Conservation (phyloP, 2,329 filamentous ascomycete species). For the Xylaria sp. region DNA sequence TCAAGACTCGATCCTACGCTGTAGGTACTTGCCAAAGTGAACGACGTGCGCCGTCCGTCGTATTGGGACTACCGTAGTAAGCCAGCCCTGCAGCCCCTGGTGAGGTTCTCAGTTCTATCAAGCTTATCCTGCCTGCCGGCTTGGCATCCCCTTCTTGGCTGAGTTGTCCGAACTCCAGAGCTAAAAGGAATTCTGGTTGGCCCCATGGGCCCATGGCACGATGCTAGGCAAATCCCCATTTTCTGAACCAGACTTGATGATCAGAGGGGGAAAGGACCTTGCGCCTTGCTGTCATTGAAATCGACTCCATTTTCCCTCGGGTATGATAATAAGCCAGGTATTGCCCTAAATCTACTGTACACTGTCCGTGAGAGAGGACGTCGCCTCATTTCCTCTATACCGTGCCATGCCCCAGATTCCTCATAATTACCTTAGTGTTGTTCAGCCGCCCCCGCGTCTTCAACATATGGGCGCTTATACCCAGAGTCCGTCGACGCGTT, state of each 20-base stretch:
- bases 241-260: neutral
- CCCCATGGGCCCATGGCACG: too few species aligned
- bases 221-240: too few species aligned
- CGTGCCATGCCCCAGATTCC: neutral
- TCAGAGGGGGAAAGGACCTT: neutral
- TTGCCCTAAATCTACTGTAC: neutral
- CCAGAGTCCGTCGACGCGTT: neutral
- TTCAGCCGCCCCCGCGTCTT: constrained; percentile 21
- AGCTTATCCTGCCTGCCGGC: neutral
- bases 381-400: neutral
- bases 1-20: too few species aligned
- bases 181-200: neutral
- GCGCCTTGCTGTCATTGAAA: neutral
- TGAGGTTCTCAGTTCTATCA: neutral
- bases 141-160: neutral
- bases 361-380: neutral
- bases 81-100: too few species aligned
- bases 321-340: neutral
- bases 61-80: too few species aligned
- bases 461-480: constrained; percentile 32
- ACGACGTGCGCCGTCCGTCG: too few species aligned
- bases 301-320: neutral
- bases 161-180: neutral
- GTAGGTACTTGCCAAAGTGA: too few species aligned
- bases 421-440: too few species aligned